phyloP scores from a whole-genome alignment of 202 grass and related monocot genomes.

The Dendrocalamus latiflorus region DNA sequence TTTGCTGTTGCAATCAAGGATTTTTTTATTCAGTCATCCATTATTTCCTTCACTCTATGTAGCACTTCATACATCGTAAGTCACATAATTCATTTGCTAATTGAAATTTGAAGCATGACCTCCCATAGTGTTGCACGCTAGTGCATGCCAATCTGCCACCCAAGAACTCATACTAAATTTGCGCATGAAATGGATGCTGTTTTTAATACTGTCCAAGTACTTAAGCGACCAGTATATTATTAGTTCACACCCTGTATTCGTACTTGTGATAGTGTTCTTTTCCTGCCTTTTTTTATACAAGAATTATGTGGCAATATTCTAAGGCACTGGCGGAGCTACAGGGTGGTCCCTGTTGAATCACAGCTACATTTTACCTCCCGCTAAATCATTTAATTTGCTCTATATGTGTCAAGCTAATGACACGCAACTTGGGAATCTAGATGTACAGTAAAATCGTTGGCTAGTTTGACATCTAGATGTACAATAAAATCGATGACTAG shows the following conservation, averaged over 20 bases:
- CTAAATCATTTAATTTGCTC: too few relatives aligned
- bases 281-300: neutral
- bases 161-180: neutral
- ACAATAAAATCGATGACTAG: too few relatives aligned
- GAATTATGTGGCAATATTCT: constrained; percentile 38
- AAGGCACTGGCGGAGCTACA: too few relatives aligned
- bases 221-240: constrained; percentile 12
- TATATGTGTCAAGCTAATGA: too few relatives aligned
- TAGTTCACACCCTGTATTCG: constrained; percentile 34
- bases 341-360: too few relatives aligned
- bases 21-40: neutral
- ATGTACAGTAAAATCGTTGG: too few relatives aligned
- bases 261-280: constrained; percentile 34
- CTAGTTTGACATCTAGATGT: too few relatives aligned
- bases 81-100: neutral
- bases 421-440: too few relatives aligned
- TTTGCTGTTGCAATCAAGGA: neutral
- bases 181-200: constrained; percentile 7
- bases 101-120: neutral
- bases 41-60: neutral
- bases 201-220: constrained; percentile 20
- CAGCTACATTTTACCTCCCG: too few relatives aligned
- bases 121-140: neutral
- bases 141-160: neutral
- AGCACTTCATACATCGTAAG: neutral